phyloP scores from a whole-genome alignment of 1,284 basidiomycete genomes.

The Trametes pubescens region DNA sequence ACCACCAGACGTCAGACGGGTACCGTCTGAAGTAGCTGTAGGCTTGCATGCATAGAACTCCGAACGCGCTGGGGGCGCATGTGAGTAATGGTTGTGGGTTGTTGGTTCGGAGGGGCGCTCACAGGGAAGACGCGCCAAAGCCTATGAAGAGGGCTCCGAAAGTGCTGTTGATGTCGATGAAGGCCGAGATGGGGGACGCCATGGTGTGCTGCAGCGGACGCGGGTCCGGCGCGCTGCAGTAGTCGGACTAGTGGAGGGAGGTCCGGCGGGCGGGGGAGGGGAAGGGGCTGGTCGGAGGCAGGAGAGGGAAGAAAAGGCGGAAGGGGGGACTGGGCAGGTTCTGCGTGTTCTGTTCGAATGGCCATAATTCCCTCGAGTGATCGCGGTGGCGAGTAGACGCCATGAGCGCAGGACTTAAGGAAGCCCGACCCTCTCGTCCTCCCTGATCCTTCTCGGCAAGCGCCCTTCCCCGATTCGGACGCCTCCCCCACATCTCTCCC shows the following conservation, averaged over 20 bases:
- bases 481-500: conserved; percentile 3
- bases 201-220: conserved; percentile 21
- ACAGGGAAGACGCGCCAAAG: conserved; percentile 58
- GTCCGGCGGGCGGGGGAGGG: conserved; percentile 9
- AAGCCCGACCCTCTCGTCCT: neutral
- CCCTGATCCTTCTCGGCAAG: conserved; percentile 10
- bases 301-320: conserved; percentile 5
- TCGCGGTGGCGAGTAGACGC: neutral
- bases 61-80: conserved; percentile 49
- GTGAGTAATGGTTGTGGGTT: neutral
- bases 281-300: conserved; percentile 13
- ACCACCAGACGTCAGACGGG: conserved; percentile 58
- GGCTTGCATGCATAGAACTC: conserved; percentile 60
- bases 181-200: conserved; percentile 19
- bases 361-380: neutral
- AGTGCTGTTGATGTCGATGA: conserved; percentile 54
- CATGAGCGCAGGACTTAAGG: neutral
- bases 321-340: neutral
- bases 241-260: conserved; percentile 9
- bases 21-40: conserved; percentile 65
- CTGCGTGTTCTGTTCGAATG: neutral
- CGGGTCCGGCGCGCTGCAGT: conserved; percentile 5
- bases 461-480: conserved; percentile 2
- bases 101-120: conserved; percentile 18
- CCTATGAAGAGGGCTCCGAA: conserved; percentile 69